Evolutionary conservation across 805 yeast genomes (phyloP).

Genomic region (Yarrowia osloensis): DNA sequence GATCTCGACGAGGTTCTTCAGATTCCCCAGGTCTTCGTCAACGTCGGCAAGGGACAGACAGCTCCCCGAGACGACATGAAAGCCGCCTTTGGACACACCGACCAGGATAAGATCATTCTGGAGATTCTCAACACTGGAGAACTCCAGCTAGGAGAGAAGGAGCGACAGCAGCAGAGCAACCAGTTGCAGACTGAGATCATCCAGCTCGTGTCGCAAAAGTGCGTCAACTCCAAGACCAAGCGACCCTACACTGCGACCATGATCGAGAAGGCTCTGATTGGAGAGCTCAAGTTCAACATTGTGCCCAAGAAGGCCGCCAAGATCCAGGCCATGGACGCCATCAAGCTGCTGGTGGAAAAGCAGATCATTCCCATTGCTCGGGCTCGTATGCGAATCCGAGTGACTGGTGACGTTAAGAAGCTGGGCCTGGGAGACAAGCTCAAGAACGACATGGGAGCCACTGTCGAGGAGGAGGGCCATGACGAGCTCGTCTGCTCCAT

Average conservation of each 20-base stretch:
- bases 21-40: constrained; percentile 89
- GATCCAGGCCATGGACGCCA: constrained; percentile 88
- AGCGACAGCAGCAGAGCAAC: constrained; percentile 70
- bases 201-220: constrained; percentile 80
- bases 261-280: constrained; percentile 81
- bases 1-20: constrained; percentile 95
- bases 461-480: constrained; percentile 46
- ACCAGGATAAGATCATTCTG: constrained; percentile 69
- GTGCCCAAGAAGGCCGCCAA: constrained; percentile 75
- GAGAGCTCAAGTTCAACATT: constrained; percentile 72
- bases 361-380: constrained; percentile 92
- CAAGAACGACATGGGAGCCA: constrained; percentile 47
- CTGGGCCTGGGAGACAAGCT: constrained; percentile 45
- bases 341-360: constrained; percentile 67
- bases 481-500: constrained; percentile 63
- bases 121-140: constrained; percentile 91
- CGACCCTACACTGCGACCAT: constrained; percentile 93
- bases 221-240: constrained; percentile 85
- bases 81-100: constrained; percentile 72
- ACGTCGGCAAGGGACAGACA: constrained; percentile 91
- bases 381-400: constrained; percentile 85
- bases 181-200: constrained; percentile 81
- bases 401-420: constrained; percentile 56
- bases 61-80: constrained; percentile 84
- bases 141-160: constrained; percentile 91